Conservation (phyloP, 768 basidiomycete species). For the Boletus fagicola region DNA sequence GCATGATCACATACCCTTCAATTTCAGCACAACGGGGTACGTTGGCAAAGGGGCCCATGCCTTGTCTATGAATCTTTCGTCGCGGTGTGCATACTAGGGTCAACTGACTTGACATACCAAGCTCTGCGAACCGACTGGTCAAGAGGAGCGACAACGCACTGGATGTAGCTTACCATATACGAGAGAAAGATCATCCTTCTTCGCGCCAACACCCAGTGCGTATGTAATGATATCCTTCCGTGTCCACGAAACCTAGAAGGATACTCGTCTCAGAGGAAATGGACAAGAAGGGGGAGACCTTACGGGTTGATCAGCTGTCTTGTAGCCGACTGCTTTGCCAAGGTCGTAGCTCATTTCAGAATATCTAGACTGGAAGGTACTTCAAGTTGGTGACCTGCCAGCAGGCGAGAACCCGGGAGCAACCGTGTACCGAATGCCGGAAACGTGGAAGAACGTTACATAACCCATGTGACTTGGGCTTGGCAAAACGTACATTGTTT, state of each 20-base stretch:
- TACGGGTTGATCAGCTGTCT: conserved; percentile 54
- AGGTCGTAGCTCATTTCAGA: conserved; percentile 55
- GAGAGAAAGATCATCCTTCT: conserved; percentile 64
- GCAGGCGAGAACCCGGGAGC: too few relatives aligned
- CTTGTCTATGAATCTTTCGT: conserved; percentile 43
- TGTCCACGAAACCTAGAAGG: conserved; percentile 72
- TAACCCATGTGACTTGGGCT: neutral
- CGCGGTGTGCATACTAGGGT: neutral
- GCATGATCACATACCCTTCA: conserved; percentile 51
- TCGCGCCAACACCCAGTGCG: conserved; percentile 79
- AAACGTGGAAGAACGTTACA: neutral
- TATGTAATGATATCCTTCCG: conserved; percentile 80
- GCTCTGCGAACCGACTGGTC: conserved; percentile 38
- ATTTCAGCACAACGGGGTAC: conserved; percentile 74
- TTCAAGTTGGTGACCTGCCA: too few relatives aligned
- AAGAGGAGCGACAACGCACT: neutral
- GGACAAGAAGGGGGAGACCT: conserved; percentile 17
- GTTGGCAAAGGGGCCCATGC: conserved; percentile 79
- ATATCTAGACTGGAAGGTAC: neutral
- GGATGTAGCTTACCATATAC: conserved; percentile 58
- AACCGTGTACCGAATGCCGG: neutral
- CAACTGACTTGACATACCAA: conserved; percentile 37
- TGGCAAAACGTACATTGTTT: neutral
- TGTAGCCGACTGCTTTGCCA: conserved; percentile 61
- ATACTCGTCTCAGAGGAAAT: neutral